These are phyloP conservation scores for Pseudoscleropodium purum DNA, from an alignment of 225 moss, liverwort and hornwort genomes.

Conservation along the genomic window DNA sequence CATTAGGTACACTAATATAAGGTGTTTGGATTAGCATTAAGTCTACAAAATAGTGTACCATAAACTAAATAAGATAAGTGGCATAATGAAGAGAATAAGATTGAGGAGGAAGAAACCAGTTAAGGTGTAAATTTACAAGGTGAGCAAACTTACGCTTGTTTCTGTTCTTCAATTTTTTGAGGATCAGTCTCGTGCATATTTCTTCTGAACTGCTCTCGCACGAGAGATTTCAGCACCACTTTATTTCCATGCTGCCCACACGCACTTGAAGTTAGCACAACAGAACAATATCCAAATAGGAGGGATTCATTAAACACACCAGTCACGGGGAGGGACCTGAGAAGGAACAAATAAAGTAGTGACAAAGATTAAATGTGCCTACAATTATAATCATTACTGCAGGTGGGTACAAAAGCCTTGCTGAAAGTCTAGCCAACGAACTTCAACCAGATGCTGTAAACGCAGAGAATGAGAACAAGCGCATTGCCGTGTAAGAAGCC, in stretches of 20 bases:
- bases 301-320: background rate
- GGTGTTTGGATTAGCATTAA: background rate
- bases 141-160: conserved; percentile 63
- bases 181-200: conserved; percentile 78
- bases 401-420: background rate
- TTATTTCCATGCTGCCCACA: conserved; percentile 70
- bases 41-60: background rate
- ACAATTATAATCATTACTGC: background rate
- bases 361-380: background rate
- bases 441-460: background rate
- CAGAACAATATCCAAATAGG: background rate
- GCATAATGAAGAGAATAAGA: background rate
- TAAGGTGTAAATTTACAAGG: background rate
- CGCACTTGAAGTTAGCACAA: background rate
- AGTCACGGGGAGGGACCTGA: background rate
- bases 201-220: conserved; percentile 65
- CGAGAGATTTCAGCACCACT: conserved; percentile 45
- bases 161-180: conserved; percentile 66
- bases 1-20: background rate
- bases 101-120: background rate
- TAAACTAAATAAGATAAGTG: background rate
- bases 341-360: background rate
- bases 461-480: background rate
- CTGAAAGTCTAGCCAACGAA: background rate
- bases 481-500: background rate